phyloP scores from a whole-genome alignment of 192 early-diverging fungal species.

The Rhizophagus clarus region DNA sequence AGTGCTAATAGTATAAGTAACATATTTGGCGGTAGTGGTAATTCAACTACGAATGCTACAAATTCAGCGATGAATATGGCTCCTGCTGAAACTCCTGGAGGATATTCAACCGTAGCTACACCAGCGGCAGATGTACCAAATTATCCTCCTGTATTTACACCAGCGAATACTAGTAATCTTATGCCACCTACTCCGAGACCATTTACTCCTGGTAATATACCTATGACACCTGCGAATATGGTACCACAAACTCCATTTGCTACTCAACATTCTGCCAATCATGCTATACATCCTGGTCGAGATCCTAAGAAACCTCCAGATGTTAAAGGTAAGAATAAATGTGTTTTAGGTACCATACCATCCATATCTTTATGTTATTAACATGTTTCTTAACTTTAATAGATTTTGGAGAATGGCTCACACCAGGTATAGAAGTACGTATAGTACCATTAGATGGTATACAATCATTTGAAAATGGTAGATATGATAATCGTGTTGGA shows the following conservation, averaged over 20 bases:
- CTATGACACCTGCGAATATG: conserved; percentile 48
- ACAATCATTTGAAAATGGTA: conserved; percentile 38
- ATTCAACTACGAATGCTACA: neutral
- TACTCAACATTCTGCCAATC: conserved; percentile 43
- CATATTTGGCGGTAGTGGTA: neutral
- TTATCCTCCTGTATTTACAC: conserved; percentile 46
- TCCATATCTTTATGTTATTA: neutral
- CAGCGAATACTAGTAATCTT: conserved; percentile 29
- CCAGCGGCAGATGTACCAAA: conserved; percentile 42
- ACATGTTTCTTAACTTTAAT: neutral
- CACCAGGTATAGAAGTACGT: conserved; percentile 57
- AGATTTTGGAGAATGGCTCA: conserved; percentile 51
- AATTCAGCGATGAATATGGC: neutral
- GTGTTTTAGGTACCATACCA: neutral
- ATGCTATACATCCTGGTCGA: conserved; percentile 48
- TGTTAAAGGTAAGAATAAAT: neutral
- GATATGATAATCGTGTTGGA: conserved; percentile 52
- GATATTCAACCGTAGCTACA: conserved; percentile 46
- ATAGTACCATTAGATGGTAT: conserved; percentile 31
- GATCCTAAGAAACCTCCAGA: neutral
- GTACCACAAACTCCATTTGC: conserved; percentile 44
- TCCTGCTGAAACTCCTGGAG: conserved; percentile 32
- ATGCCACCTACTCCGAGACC: conserved; percentile 38
- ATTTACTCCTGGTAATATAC: conserved; percentile 47
- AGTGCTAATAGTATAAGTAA: conserved; percentile 31